These are phyloP conservation scores for Saturnispora halmiae DNA, from an alignment of 805 yeast genomes.

Conservation along the genomic window DNA sequence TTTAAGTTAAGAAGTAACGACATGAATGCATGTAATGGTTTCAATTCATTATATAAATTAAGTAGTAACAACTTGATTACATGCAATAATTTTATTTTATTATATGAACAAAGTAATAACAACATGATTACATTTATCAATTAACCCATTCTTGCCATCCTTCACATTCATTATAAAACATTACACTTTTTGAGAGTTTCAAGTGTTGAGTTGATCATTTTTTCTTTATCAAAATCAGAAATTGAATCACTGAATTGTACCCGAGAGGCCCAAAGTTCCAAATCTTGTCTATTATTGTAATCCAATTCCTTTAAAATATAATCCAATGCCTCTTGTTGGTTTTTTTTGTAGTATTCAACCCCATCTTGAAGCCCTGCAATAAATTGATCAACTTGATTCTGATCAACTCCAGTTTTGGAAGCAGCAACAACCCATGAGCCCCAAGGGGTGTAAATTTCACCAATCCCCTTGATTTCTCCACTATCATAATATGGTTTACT, in stretches of 20 bases:
- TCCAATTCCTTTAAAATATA: slow-evolving; percentile 63
- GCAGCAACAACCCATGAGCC: slow-evolving; percentile 84
- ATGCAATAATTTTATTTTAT: no score
- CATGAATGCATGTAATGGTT: no score
- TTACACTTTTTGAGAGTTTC: slow-evolving; percentile 47
- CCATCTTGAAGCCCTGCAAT: slow-evolving; percentile 55
- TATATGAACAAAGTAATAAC: no score
- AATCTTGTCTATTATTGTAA: slow-evolving; percentile 61
- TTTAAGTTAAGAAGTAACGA: no score
- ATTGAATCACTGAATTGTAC: slow-evolving; percentile 51
- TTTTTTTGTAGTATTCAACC: slow-evolving; percentile 48
- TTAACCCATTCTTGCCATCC: no score
- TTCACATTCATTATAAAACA: slow-evolving; percentile 2
- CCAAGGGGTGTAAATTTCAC: slow-evolving; percentile 93
- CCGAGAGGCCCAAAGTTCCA: slow-evolving; percentile 71
- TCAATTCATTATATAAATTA: no score
- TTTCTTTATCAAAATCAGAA: slow-evolving; percentile 40
- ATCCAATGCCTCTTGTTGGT: slow-evolving; percentile 56
- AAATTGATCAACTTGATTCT: no score
- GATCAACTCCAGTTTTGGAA: no score
- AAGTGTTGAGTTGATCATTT: slow-evolving; percentile 43
- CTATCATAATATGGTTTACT: slow-evolving; percentile 75
- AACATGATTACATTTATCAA: no score
- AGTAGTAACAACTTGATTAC: no score
- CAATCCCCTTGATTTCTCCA: slow-evolving; percentile 72